A percentile compares a stretch with the other conserved stretches of the same genome.
phyloP scores from a whole-genome alignment of 768 basidiomycete species.

The Scleroderma citrinum region DNA sequence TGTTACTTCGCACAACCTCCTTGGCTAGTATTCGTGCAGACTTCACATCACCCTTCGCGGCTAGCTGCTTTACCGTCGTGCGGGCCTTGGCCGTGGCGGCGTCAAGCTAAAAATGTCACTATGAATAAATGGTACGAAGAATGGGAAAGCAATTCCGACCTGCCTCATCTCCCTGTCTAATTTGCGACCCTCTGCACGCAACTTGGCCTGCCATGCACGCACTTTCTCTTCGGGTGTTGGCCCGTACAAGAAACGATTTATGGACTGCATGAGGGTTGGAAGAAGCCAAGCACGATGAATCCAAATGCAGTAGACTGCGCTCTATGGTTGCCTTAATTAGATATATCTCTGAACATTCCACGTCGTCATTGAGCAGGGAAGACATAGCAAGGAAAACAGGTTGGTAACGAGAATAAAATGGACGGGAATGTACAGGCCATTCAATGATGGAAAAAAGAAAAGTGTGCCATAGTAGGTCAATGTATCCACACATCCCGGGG shows the following conservation, averaged over 20 bases:
- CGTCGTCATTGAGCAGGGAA: too few species aligned
- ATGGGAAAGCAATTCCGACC: conserved; percentile 44
- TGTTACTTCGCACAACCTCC: conserved; percentile 92
- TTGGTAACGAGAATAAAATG: too few species aligned
- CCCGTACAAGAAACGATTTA: conserved; percentile 93
- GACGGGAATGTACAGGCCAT: too few species aligned
- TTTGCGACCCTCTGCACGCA: conserved; percentile 74
- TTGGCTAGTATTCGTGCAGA: conserved; percentile 87
- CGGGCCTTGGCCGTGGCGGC: conserved; percentile 75
- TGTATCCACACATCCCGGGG: neutral
- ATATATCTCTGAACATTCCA: too few species aligned
- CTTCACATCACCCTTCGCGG: conserved; percentile 86
- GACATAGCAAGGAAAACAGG: too few species aligned
- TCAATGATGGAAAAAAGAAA: too few species aligned
- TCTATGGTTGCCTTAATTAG: conserved; percentile 3
- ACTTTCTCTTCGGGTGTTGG: conserved; percentile 95
- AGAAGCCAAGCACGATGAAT: neutral
- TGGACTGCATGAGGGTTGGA: conserved; percentile 58
- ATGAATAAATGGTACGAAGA: conserved; percentile 11
- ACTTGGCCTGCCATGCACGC: conserved; percentile 82
- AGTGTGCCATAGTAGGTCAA: neutral
- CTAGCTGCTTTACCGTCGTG: conserved; percentile 78
- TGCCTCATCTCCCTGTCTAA: conserved; percentile 95
- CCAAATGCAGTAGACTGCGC: neutral
- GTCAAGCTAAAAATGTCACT: conserved; percentile 56